Evolutionary conservation across 352 stramenopile species (phyloP), one percentile per base, ranked within the genome.

Genomic region (Pythium insidiosum): DNA sequence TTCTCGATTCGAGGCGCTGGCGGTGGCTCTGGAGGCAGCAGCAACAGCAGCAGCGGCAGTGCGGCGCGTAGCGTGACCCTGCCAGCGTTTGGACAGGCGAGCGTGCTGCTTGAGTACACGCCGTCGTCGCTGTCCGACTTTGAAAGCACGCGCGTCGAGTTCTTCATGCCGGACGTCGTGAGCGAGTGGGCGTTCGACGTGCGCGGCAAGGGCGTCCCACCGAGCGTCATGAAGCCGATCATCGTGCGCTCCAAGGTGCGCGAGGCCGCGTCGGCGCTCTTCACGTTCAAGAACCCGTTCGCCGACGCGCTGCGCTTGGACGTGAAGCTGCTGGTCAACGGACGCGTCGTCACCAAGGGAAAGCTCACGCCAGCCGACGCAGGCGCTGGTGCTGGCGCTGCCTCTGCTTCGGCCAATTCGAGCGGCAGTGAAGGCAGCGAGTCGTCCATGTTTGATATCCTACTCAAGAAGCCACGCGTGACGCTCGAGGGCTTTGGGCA

Each of bases 201-300:
- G 11, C 56, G 62, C 20, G 92, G 92, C 25, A 64, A 71, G 1
- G 88, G 89, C 3, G 74, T 67, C 22, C 54, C 83, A 5, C 90
- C 92, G 2, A 95, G 83, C n/a, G 53, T 96, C 6, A 97, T 97
- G 88, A 83, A 93, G 42, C 72, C 73, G 6, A 78, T 86, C 20
- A 56, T 68, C 2, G 63, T 90, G 4, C 57, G 68, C 13, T 71
- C 82, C 1, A 79, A 74, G 22, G 81, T 97, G 1, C 67, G 77
- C 28, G 82, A 94, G 50, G 83, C 75, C 9, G 68, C 75, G 1
- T 94, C 73, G 15, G 87, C 79, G 26, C 72, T 94, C 22, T 95
- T 98, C 38, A 73, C 74, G 0, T 98, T 98, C 51, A 83, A 89
- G 38, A 97, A 98, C 47, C 91, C 92, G 6, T 97, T 97, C 22